These are phyloP conservation scores for Poa pratensis DNA, from an alignment of 176 grass and related monocot genomes.

Conservation along the genomic window DNA sequence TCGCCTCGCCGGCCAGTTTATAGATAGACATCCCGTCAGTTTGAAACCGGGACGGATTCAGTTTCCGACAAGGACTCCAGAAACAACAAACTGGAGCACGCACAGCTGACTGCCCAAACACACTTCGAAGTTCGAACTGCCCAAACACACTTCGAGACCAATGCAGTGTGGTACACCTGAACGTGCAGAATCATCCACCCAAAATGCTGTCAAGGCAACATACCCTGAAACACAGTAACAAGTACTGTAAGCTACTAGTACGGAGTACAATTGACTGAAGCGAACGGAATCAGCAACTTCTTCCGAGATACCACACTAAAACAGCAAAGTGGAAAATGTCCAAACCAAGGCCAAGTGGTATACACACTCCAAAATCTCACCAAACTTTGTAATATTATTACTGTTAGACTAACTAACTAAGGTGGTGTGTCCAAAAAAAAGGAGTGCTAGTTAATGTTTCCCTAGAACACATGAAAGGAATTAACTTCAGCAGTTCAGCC, in stretches of 20 bases:
- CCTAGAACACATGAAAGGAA: not conserved
- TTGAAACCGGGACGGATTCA: no score
- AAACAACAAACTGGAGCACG: no score
- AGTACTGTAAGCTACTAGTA: no score
- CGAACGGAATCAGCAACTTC: not conserved
- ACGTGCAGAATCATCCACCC: no score
- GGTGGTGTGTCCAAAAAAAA: no score
- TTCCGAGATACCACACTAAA: not conserved
- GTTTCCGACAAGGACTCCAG: no score
- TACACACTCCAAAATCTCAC: not conserved
- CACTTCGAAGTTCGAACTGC: no score
- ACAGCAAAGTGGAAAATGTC: not conserved
- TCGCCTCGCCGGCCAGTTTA: no score
- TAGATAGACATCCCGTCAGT: no score
- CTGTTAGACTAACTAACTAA: not conserved
- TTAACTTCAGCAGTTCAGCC: not conserved
- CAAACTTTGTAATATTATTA: not conserved
- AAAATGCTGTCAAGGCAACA: not conserved
- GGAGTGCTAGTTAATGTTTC: not conserved
- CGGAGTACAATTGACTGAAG: not conserved
- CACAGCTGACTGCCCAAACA: no score
- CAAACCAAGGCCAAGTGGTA: not conserved
- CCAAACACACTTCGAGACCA: no score
- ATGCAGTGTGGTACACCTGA: no score
- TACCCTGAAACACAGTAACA: not conserved